These are phyloP conservation scores for Trichophyton schoenleinii DNA, from an alignment of 2,329 filamentous ascomycete species.

Conservation along the genomic window DNA sequence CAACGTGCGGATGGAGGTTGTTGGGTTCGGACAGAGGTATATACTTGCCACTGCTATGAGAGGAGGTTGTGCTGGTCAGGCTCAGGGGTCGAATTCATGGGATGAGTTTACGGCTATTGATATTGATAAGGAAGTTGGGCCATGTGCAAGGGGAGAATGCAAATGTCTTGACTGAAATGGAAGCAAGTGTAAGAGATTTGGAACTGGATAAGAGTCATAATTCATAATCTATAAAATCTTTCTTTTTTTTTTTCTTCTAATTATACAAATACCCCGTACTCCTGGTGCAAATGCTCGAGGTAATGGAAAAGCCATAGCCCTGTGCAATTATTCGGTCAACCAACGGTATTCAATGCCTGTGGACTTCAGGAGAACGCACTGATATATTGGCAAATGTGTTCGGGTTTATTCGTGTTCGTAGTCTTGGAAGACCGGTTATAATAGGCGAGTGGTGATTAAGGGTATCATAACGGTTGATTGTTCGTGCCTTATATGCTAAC, in stretches of 20 bases:
- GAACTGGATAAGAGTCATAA: background rate
- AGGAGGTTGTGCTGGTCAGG: conserved; percentile 15
- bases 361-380: background rate
- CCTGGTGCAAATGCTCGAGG: background rate
- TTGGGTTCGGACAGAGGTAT: conserved; percentile 46
- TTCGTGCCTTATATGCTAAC: background rate
- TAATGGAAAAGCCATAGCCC: background rate
- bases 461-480: background rate
- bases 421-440: background rate
- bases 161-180: background rate
- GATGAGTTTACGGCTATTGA: conserved; percentile 33
- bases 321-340: background rate
- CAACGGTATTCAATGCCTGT: background rate
- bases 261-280: background rate
- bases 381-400: background rate
- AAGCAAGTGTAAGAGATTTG: background rate
- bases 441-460: background rate
- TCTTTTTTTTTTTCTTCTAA: background rate
- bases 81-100: conserved; percentile 21
- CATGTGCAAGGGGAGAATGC: conserved; percentile 31
- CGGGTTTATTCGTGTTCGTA: background rate
- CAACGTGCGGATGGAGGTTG: conserved; percentile 45
- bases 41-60: conserved; percentile 46
- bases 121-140: conserved; percentile 35
- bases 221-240: background rate